Evolutionary conservation across 192 early-diverging fungal species (phyloP).

Genomic region (Mortierella hygrophila): DNA sequence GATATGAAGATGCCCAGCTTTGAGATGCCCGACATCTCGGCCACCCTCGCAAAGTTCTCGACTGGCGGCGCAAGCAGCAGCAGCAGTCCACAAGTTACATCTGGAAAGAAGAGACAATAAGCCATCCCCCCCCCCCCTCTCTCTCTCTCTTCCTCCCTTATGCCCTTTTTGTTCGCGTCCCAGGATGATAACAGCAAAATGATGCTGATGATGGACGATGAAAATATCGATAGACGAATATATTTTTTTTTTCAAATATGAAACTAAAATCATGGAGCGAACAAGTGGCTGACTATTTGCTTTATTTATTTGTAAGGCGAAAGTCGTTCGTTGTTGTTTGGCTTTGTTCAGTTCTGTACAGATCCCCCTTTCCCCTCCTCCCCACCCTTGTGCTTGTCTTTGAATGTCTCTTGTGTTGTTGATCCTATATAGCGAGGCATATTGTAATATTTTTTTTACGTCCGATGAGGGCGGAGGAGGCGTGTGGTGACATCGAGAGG

Average conservation of each 20-base stretch:
- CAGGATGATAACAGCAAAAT: not conserved
- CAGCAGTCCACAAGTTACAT: conserved; percentile 16
- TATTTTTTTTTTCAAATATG: conserved; percentile 2
- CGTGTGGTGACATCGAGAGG: conserved; percentile 45
- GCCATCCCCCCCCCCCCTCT: not conserved
- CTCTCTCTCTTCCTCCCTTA: no score
- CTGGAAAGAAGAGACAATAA: conserved; percentile 49
- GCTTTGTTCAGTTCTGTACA: not conserved
- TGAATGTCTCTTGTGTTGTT: no score
- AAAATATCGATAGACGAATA: not conserved
- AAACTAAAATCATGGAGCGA: not conserved
- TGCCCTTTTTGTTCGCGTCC: not conserved
- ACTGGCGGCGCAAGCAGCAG: conserved; percentile 35
- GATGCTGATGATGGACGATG: not conserved
- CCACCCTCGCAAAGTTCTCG: conserved; percentile 52
- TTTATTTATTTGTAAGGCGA: no score
- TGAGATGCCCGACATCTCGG: conserved; percentile 62
- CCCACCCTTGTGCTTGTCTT: no score
- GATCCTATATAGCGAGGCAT: not conserved
- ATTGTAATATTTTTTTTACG: not conserved
- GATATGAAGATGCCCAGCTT: conserved; percentile 60
- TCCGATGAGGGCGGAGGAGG: conserved; percentile 23
- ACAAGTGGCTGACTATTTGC: no score
- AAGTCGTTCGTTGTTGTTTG: not conserved
- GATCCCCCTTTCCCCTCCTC: no score